phyloP scores from a whole-genome alignment of 164 flowering plant genomes.

The Magnolia sinica region DNA sequence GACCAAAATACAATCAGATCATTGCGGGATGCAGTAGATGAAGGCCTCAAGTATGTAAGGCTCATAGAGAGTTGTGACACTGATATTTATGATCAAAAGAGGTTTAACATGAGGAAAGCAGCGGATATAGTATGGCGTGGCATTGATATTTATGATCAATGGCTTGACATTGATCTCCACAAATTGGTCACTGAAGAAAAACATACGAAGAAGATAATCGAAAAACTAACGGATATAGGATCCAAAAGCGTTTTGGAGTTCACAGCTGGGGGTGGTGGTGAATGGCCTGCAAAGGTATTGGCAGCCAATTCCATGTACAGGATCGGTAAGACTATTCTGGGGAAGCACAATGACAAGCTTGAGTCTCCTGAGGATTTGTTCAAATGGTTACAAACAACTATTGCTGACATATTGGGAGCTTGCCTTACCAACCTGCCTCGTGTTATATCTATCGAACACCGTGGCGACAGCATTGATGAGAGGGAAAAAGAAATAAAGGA shows the following conservation, averaged over 20 bases:
- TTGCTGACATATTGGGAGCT: not conserved
- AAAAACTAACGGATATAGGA: not conserved
- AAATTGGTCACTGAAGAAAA: not conserved
- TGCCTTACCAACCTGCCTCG: not conserved
- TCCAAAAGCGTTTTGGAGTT: not conserved
- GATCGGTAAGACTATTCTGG: slow-evolving; percentile 5
- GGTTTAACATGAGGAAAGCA: slow-evolving; percentile 30
- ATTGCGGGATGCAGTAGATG: slow-evolving; percentile 30
- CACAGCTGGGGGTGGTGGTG: not conserved
- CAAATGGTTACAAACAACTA: not conserved
- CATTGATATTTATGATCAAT: not conserved
- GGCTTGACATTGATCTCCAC: not conserved
- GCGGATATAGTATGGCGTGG: not conserved
- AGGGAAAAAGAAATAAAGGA: slow-evolving; percentile 32
- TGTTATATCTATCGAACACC: slow-evolving; percentile 21
- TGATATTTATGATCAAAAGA: too few species aligned
- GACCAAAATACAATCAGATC: slow-evolving; percentile 11
- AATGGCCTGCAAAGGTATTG: not conserved
- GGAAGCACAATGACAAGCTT: not conserved
- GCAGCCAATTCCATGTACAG: slow-evolving; percentile 67
- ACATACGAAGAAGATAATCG: not conserved
- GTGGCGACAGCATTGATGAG: slow-evolving; percentile 31
- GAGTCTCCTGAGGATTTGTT: not conserved
- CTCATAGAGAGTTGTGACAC: slow-evolving; percentile 17
- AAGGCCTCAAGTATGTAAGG: slow-evolving; percentile 43